Base-by-base conservation (phyloP, 257 asterid genomes). In the Solanum virginianum region DNA sequence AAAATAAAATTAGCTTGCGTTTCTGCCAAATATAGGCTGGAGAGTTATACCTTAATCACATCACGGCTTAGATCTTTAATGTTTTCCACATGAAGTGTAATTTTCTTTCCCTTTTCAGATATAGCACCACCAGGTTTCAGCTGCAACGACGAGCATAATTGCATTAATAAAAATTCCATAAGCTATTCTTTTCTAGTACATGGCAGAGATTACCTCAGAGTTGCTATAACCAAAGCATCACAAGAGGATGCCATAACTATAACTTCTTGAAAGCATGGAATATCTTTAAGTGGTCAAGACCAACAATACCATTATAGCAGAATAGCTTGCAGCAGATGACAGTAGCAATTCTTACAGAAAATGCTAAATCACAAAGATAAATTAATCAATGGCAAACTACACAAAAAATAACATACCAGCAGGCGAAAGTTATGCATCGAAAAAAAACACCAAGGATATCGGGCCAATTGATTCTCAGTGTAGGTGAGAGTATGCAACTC, bases 171-270 rank as follows among this genome's bases (percentile, higher is more conserved):
- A 77, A 77, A 51, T 77, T 53, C 65, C 47, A 53, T 11, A 77
- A 51, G 47, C 17, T 15, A 77, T 53, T 77, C 24, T 9, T 55
- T 77, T 49, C 82, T 51, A 77, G 63, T 29, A 77, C 82, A 6
- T 51, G 45, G 26, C 63, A 77, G 45, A 4, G 26, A 65, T 18
- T 24, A 83, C 99, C 98, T 97, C 99, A 17, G 99, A 93, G 88
- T 89, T 97, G 32, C 99, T 94, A 85, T 95, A 97, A 81, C 99
- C 99, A 88, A 97, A 45, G 91, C 85, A 82, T 95, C 99, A 86
- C 99, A 97, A 63, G 97, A 63, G 68, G 99, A 89, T 49, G 99
- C 97, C 99, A 97, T 97, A 65, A 97, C 98, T 66, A 97, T 92
- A 66, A 95, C 98, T 90, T 97, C 97, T 90, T 91, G 96, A 54